Conservation (phyloP, 768 basidiomycete species). For the Boletus barrowsii region DNA sequence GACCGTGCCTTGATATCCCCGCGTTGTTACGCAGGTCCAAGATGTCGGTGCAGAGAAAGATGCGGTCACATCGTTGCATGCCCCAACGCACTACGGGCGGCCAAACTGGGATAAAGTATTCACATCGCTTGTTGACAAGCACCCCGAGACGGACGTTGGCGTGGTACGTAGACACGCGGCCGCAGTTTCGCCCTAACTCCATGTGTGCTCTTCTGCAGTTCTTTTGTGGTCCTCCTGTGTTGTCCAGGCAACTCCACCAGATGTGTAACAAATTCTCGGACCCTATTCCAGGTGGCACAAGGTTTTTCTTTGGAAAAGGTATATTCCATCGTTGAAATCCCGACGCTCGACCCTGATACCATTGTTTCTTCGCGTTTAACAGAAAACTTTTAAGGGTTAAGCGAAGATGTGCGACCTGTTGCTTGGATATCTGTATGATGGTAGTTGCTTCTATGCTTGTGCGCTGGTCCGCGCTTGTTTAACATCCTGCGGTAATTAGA, state of each 20-base stretch:
- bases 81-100: slow-evolving; percentile 90
- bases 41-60: slow-evolving; percentile 94
- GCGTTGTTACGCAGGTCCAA: slow-evolving; percentile 48
- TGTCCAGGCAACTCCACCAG: slow-evolving; percentile 69
- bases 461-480: slow-evolving; percentile 2
- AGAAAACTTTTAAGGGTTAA: slow-evolving; percentile 22
- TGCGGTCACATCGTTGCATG: slow-evolving; percentile 81
- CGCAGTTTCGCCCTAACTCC: background rate
- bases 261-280: slow-evolving; percentile 86
- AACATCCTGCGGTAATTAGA: background rate
- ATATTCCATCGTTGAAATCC: slow-evolving; percentile 19
- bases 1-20: background rate
- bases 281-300: slow-evolving; percentile 64
- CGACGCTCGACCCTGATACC: slow-evolving; percentile 1
- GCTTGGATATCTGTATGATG: background rate
- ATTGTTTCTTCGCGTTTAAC: background rate
- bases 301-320: slow-evolving; percentile 93
- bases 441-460: background rate
- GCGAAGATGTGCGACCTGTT: background rate
- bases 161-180: slow-evolving; percentile 46
- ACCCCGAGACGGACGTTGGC: slow-evolving; percentile 85
- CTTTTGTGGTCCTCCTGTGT: slow-evolving; percentile 80
- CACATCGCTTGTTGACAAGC: slow-evolving; percentile 71
- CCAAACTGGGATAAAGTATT: slow-evolving; percentile 85
- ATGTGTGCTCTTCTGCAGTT: slow-evolving; percentile 38